Base-by-base conservation (phyloP, 208 protist genomes). In the Crithidia mellificae region DNA sequence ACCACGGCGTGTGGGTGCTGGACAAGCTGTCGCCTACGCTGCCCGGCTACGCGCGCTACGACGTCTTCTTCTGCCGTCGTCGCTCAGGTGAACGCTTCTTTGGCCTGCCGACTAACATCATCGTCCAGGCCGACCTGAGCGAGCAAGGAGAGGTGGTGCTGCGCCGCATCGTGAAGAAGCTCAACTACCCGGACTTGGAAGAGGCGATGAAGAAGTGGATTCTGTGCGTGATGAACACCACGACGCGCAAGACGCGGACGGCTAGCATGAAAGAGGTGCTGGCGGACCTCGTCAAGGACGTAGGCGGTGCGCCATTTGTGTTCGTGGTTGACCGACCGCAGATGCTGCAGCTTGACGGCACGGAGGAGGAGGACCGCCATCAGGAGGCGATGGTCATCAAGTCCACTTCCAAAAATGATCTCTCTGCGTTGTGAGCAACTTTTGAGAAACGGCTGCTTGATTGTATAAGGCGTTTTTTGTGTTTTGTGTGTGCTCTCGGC, bases 21-120 rank as follows among this genome's bases (percentile, higher is more conserved):
- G 78, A 84, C 51, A 65, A 54, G 41, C 50, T 77, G 27, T 71
- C 51, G 2, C 47, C 61, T 6, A 44, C 27, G 25, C 30, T 75
- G 11, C 36, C 69, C 6, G 76, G 72, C n/a, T 71, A 81, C 39
- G 55, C 61, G 20, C 46, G 67, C 9, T 63, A 86, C 20, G 70
- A 93, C 59, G 83, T 93, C 12, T 62, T 80, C 29, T 93, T 89
- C 55, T 93, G 80, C 68, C 72, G 77, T 41, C 81, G 87, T 4
- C 80, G 84, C 52, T 74, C 68, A 0, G 80, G 78, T 2, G 84
- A 90, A 64, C 39, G 66, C 29, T 90, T 81, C 47, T 93, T 93
- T 54, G 88, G 88, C 9, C 62, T 85, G 22, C 88, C 85, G 5
- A 94, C 82, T 2, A 88, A 81, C 57, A 87, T 94, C 27, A 50